Evolutionary conservation across 2,329 filamentous ascomycete species (phyloP), one percentile per base, ranked within the genome.

Genomic region (Paracoccidioides brasiliensis): DNA sequence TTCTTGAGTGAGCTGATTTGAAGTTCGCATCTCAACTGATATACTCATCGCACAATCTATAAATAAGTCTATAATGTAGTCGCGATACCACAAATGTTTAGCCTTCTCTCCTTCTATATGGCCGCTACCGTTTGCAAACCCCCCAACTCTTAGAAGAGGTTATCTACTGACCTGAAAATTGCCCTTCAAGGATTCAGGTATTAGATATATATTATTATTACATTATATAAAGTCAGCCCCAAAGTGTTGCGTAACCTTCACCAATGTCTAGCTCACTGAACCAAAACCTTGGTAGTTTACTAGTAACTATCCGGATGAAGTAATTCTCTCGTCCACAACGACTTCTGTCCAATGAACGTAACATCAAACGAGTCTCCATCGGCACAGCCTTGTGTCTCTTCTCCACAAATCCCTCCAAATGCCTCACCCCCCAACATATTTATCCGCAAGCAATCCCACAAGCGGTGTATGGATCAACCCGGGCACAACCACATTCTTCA

Each of bases 331-430:
- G 64, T 77, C 76, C 3, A 78, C 71, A 9, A 79, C 70, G 60
- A 80, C 63, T 75, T 74, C 62, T 78, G 74, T 0, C 81, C 81
- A 0, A 80, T 84, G 3, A 84, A 74, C 0, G 80, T 78, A 4
- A 83, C 77, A 65, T 84, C 81, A 70, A 78, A 79, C 0, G 79
- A 77, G 63, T 79, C 76, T 0, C 80, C 71, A 79, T 78, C 0
- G 81, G 81, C 0, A 82, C 79, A 61, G 53, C 41, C 43, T 54
- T 67, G 53, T 81, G 74, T 57, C 81, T 75, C 59, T 75, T 75
- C 56, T 70, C 70, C 53, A 74, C 69, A 58, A 80, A 81, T 48
- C 72, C 76, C 37, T 76, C 76, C 52, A 77, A 73, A 30, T 75
- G n/a, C n/a, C 72, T 0, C 22, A 22, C 22, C 71, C 76, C 0